Conservation (phyloP, 495 filamentous ascomycete genomes). For the Trypethelium eluteriae region DNA sequence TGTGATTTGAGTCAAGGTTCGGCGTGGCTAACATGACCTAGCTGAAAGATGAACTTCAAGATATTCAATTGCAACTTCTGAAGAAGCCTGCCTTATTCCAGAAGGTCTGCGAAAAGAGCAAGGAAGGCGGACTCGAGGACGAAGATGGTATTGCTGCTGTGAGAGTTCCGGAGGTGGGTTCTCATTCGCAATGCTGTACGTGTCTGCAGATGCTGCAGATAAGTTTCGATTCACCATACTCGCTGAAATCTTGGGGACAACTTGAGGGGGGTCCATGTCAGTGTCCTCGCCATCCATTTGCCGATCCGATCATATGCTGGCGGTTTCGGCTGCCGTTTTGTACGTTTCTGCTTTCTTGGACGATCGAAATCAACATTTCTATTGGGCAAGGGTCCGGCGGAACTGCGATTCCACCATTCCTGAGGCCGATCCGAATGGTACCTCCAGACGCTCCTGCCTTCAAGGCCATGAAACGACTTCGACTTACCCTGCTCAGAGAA, state of each 20-base stretch:
- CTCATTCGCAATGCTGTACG: background rate
- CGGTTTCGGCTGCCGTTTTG: background rate
- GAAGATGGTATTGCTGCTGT: background rate
- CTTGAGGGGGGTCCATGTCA: background rate
- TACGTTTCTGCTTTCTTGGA: constrained; percentile 5
- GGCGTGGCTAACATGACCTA: background rate
- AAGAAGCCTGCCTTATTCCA: background rate
- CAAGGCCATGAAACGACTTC: background rate
- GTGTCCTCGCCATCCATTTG: background rate
- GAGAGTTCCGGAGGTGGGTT: background rate
- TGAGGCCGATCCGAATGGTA: background rate
- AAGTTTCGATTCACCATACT: background rate
- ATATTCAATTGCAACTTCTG: background rate
- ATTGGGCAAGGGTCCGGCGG: background rate
- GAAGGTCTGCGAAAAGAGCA: background rate
- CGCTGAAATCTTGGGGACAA: background rate
- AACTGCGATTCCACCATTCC: background rate
- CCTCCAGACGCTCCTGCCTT: constrained; percentile 1
- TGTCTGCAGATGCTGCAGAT: background rate
- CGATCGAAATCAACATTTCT: constrained; percentile 2
- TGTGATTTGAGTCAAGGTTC: background rate
- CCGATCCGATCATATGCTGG: background rate
- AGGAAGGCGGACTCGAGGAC: background rate
- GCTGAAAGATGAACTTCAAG: background rate
- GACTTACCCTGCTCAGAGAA: background rate